These are phyloP conservation scores for Eustoma russellianum DNA, from an alignment of 257 asterid species.

Conservation along the genomic window DNA sequence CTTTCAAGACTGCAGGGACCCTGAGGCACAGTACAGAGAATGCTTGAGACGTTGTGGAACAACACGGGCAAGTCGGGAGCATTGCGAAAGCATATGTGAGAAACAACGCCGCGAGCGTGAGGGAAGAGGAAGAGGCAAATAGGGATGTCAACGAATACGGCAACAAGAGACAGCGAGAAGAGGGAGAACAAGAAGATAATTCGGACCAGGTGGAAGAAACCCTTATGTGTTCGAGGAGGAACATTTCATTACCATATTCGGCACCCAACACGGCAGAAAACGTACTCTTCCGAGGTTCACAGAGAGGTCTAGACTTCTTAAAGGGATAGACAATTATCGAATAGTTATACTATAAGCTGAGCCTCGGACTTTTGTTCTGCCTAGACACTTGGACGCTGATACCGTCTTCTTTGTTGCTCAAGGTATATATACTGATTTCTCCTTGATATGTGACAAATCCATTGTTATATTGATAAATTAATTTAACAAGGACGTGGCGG, in stretches of 20 bases:
- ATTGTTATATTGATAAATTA: no score
- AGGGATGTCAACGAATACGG: not conserved
- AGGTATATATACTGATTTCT: slow-evolving; percentile 23
- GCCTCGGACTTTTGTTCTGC: slow-evolving; percentile 55
- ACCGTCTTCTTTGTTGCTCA: slow-evolving; percentile 31
- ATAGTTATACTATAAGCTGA: slow-evolving; percentile 44
- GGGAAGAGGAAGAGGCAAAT: no score
- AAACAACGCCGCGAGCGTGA: no score
- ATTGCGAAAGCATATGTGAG: no score
- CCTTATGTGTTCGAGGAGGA: slow-evolving; percentile 56
- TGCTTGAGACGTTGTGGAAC: no score
- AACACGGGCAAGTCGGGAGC: no score
- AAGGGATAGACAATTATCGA: slow-evolving; percentile 58
- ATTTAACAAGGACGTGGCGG: no score
- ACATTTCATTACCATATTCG: slow-evolving; percentile 34
- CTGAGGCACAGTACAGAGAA: no score
- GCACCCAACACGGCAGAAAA: slow-evolving; percentile 40
- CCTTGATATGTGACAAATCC: slow-evolving; percentile 28
- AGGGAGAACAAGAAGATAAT: not conserved
- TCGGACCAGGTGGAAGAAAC: slow-evolving; percentile 3
- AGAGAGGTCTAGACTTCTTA: slow-evolving; percentile 38
- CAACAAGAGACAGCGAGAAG: not conserved
- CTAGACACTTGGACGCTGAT: slow-evolving; percentile 65
- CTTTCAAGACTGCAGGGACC: no score
- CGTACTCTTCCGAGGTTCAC: slow-evolving; percentile 53